Base-by-base conservation (phyloP, 805 yeast species). In the Pichia californica region DNA sequence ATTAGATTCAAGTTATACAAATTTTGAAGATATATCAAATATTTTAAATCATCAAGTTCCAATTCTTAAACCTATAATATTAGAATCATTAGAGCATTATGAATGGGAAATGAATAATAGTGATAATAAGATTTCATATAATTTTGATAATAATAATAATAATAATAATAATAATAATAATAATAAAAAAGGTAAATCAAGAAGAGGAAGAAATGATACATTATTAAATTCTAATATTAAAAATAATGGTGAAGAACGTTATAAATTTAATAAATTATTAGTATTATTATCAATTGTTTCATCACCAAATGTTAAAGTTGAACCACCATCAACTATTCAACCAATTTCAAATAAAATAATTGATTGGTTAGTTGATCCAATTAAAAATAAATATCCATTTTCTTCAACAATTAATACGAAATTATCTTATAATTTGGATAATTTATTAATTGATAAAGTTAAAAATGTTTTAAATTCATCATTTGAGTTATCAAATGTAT, bases 71-170 rank as follows among this genome's bases (percentile, higher is more conserved):
- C 62, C 76, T 9, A 46, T 76, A 14, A 67, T 71, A 7, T 36
- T 61, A 4, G 70, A 72, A 48, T 69, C 77, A 0, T 65, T 73
- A 16, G 74, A 71, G 35, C 77, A 76, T 56, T 41, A 62, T 36
- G 58, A 57, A 41, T 39, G 49, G 45, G 37, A 47, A 41, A 26
- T 58, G 31, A 45, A 54, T 26, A 25, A 18, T 48, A 37, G 41
- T 40, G 28, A 23, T 39, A 36, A 27, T 25, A 15, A 21, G 2
- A 38, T 29, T 8, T 30, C 16, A 5, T n/a, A 33, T 23, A 33
- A 23, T 21, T 21, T 18, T 27, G 20, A n/a, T n/a, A 21, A 10
- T 20, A 21, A 15, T 23, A 25, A n/a, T 19, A 28, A 31, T 5
- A 20, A 19, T 11, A 23, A 7, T n/a, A 29, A 40, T 27, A 28